Base-by-base conservation (phyloP, 2,329 filamentous ascomycete species). In the Coniochaeta ligniaria region DNA sequence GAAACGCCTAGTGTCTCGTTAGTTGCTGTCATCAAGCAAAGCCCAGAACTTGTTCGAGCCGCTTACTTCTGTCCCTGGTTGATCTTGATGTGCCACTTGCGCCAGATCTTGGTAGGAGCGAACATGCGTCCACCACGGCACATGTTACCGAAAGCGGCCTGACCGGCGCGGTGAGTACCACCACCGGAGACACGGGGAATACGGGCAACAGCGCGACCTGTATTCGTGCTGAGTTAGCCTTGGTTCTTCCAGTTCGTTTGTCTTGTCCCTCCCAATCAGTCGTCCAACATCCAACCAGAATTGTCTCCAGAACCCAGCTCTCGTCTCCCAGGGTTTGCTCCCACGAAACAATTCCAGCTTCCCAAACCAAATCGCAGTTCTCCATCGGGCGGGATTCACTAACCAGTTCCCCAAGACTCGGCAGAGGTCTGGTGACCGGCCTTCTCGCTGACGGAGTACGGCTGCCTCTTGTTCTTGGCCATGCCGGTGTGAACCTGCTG, bases 51-150 rank as follows among this genome's bases (percentile, higher is more conserved):
- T 9, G n/a, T 6, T 58, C 24, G 55, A 60, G 33, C 78, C 86
- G 80, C n/a, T n/a, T 78, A 92, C 91, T 95, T 96, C 88, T 99
- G 95, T 80, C 90, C 90, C 81, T 96, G 87, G 87, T 96, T 96
- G 88, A 99, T 87, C 92, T 98, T 98, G 86, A 97, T 87, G 87
- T 99, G 95, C 96, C 95, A 99, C 86, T 96, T 97, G 80, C 95
- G 88, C 96, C 95, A 99, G 84, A 96, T 90, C 90, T 99, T 99
- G 83, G 95, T 99, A 71, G 95, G 95, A 72, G 95, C 95, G 84
- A 99, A 99, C 95, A 99, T 99, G 84, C 95, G 95, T 85, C 96
- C 95, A 78, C 94, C 96, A 80, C 95, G 93, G 85, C 95, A 99
- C 92, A 94, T 92, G 91, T 99, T 99, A 92, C 95, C 95, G 82